Evolutionary conservation across 805 yeast genomes (phyloP).

Genomic region (Saturnispora ahearnii): DNA sequence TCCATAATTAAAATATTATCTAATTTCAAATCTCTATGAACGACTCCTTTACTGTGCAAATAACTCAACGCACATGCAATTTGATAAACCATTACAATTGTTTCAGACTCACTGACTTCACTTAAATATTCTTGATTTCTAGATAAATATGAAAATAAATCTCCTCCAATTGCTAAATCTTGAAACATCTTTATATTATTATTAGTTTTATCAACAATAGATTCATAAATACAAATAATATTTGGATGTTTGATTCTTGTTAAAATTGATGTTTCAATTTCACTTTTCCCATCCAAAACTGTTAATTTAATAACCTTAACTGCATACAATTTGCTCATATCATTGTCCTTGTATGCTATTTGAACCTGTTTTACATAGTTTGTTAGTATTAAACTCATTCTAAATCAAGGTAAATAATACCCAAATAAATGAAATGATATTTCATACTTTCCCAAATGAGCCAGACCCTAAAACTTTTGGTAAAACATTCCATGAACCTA

Average conservation of each 20-base stretch:
- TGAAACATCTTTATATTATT: slow-evolving; percentile 83
- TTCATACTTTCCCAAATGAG: slow-evolving; percentile 47
- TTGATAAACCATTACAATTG: slow-evolving; percentile 46
- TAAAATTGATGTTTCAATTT: slow-evolving; percentile 40
- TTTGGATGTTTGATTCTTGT: slow-evolving; percentile 79
- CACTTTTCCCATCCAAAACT: slow-evolving; percentile 23
- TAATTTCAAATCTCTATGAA: slow-evolving; percentile 57
- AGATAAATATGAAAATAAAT: slow-evolving; percentile 80
- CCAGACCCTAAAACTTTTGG: slow-evolving; percentile 43
- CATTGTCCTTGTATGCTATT: slow-evolving; percentile 24
- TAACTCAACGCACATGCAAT: slow-evolving; percentile 46
- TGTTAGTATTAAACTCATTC: slow-evolving; percentile 1
- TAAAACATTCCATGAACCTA: slow-evolving; percentile 34
- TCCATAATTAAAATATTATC: slow-evolving; percentile 57
- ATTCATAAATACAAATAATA: slow-evolving; percentile 74
- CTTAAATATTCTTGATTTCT: slow-evolving; percentile 39
- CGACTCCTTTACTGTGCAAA: slow-evolving; percentile 45
- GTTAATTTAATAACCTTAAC: slow-evolving; percentile 32
- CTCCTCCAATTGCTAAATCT: slow-evolving; percentile 95
- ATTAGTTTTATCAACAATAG: slow-evolving; percentile 59
- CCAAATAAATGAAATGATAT: slow-evolving; percentile 1
- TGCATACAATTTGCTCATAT: slow-evolving; percentile 32
- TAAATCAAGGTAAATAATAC: neutral
- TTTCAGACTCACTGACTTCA: slow-evolving; percentile 45
- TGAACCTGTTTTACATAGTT: slow-evolving; percentile 21